These are phyloP conservation scores for Pichia kudriavzevii DNA, from an alignment of 1,139 yeast species.

Conservation along the genomic window DNA sequence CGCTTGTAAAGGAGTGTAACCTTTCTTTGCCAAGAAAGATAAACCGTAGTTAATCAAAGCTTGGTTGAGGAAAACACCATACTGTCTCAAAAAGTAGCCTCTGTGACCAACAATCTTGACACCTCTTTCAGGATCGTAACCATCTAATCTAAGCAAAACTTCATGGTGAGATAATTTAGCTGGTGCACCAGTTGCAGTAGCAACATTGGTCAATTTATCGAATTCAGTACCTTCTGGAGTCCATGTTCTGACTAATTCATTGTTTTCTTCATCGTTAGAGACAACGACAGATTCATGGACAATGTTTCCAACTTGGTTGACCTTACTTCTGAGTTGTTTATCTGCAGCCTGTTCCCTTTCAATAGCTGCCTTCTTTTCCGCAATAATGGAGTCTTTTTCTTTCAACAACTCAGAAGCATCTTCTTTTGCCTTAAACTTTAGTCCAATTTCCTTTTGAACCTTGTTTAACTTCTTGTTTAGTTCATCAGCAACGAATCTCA, in stretches of 20 bases:
- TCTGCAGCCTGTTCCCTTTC: slow-evolving; percentile 77
- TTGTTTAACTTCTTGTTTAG: slow-evolving; percentile 80
- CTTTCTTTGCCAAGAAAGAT: slow-evolving; percentile 67
- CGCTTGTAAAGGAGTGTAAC: slow-evolving; percentile 88
- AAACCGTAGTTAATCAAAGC: slow-evolving; percentile 96
- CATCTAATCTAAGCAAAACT: slow-evolving; percentile 86
- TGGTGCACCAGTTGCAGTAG: slow-evolving; percentile 65
- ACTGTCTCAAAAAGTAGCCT: slow-evolving; percentile 91
- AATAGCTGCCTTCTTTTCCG: slow-evolving; percentile 58
- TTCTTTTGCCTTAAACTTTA: slow-evolving; percentile 88
- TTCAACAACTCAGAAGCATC: slow-evolving; percentile 80
- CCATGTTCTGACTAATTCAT: slow-evolving; percentile 83
- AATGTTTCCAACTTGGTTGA: slow-evolving; percentile 84
- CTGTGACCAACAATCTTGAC: slow-evolving; percentile 97
- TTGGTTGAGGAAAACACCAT: slow-evolving; percentile 95
- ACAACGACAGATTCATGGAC: slow-evolving; percentile 88
- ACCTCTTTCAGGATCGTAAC: slow-evolving; percentile 99
- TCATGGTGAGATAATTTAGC: slow-evolving; percentile 93
- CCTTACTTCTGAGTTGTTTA: slow-evolving; percentile 63
- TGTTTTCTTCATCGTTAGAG: slow-evolving; percentile 84
- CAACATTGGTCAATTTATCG: slow-evolving; percentile 50
- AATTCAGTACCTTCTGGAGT: slow-evolving; percentile 55
- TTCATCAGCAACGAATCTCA: slow-evolving; percentile 88
- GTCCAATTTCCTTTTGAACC: slow-evolving; percentile 87
- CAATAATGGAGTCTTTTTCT: slow-evolving; percentile 67